Evolutionary conservation across 805 yeast species (phyloP).

Genomic region (Metschnikowia lachancei): DNA sequence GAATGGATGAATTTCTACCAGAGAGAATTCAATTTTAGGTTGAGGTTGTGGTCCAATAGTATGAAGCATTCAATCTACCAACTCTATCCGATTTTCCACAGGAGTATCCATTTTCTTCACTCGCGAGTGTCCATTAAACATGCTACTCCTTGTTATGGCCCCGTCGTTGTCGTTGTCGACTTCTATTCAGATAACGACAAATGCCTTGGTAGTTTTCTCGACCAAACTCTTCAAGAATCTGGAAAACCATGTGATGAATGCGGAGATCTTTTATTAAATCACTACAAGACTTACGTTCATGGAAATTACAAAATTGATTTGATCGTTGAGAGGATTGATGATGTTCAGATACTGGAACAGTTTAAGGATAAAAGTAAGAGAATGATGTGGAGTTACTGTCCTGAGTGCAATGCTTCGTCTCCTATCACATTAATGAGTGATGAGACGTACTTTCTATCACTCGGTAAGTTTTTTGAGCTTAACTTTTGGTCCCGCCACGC

Average conservation of each 20-base stretch:
- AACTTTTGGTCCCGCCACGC: slow-evolving; percentile 62
- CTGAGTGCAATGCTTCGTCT: slow-evolving; percentile 67
- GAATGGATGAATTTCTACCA: slow-evolving; percentile 42
- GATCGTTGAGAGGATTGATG: slow-evolving; percentile 53
- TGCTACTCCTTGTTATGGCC: slow-evolving; percentile 91
- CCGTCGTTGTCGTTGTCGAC: slow-evolving; percentile 78
- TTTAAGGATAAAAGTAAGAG: slow-evolving; percentile 48
- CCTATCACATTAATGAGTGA: slow-evolving; percentile 83
- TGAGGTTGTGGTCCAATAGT: slow-evolving; percentile 48
- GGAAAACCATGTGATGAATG: slow-evolving; percentile 74
- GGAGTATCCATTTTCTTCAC: slow-evolving; percentile 71
- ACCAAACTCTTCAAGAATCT: slow-evolving; percentile 70
- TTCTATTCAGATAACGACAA: slow-evolving; percentile 89
- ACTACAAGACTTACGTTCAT: slow-evolving; percentile 83
- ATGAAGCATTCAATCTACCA: slow-evolving; percentile 38
- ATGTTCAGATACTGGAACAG: slow-evolving; percentile 21
- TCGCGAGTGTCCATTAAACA: slow-evolving; percentile 80
- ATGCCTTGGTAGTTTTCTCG: slow-evolving; percentile 85
- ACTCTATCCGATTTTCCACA: slow-evolving; percentile 56
- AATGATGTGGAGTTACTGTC: slow-evolving; percentile 90
- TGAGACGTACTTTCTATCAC: slow-evolving; percentile 83
- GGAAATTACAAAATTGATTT: slow-evolving; percentile 82
- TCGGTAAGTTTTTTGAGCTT: slow-evolving; percentile 89
- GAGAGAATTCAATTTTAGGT: slow-evolving; percentile 46
- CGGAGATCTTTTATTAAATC: slow-evolving; percentile 65